Conservation (phyloP, 2,329 filamentous ascomycete genomes). For the Stagonosporopsis chrysanthemi region DNA sequence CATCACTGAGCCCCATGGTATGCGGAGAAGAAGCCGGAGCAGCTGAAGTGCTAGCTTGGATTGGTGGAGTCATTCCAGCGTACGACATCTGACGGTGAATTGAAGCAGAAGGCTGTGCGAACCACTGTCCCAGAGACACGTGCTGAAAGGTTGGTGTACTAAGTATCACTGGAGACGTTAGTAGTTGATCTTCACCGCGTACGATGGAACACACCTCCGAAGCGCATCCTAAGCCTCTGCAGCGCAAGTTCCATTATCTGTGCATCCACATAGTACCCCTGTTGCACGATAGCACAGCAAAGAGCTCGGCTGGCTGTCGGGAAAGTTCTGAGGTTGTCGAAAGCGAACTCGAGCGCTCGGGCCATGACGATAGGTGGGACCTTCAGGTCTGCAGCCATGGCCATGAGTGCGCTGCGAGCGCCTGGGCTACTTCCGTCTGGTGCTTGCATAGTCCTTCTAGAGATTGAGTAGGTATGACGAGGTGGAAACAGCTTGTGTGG, state of each 20-base stretch:
- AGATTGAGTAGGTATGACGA: too few relatives aligned
- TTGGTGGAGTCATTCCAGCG: neutral
- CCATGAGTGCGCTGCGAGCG: slow-evolving; percentile 2
- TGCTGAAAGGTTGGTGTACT: neutral
- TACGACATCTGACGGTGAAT: too few relatives aligned
- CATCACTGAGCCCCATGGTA: neutral
- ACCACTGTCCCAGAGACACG: neutral
- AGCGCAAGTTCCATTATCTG: neutral
- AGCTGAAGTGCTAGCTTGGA: neutral
- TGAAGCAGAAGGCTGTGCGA: neutral
- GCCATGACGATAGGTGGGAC: neutral
- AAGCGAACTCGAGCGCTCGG: slow-evolving; percentile 6
- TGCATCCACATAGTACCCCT: slow-evolving; percentile 3
- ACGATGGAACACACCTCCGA: neutral
- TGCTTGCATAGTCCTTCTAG: neutral
- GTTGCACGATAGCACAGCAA: slow-evolving; percentile 1
- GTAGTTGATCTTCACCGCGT: neutral
- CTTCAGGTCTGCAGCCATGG: neutral
- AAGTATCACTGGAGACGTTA: neutral
- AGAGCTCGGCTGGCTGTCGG: neutral
- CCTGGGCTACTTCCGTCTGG: slow-evolving; percentile 2
- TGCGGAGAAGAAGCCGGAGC: neutral
- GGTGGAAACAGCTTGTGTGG: neutral
- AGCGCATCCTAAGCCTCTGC: slow-evolving; percentile 1
- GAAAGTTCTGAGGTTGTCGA: neutral